Conservation (phyloP, 2,329 filamentous ascomycete genomes). For the Aaosphaeria arxii region DNA sequence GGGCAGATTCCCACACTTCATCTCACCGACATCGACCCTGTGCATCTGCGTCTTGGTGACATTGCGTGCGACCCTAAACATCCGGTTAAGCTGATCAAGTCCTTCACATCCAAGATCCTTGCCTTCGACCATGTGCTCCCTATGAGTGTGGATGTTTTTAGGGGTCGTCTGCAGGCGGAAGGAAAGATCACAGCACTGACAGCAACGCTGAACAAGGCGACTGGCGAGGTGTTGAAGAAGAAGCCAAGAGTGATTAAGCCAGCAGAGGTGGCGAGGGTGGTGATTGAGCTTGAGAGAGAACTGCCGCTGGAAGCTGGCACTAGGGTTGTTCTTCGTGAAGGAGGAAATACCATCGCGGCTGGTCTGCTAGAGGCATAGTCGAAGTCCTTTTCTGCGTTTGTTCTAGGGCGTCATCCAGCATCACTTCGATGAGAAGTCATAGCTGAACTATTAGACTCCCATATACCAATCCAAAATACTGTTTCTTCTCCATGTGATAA, state of each 20-base stretch:
- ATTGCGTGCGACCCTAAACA: constrained; percentile 71
- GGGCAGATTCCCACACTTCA: constrained; percentile 87
- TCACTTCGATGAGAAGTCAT: too few species aligned
- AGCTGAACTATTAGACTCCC: too few species aligned
- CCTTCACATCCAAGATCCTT: constrained; percentile 78
- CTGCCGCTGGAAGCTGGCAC: constrained; percentile 78
- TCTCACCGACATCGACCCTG: constrained; percentile 77
- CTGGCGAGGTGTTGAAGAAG: constrained; percentile 74
- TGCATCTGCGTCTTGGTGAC: constrained; percentile 75
- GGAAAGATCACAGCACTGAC: constrained; percentile 71
- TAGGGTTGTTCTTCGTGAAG: constrained; percentile 75
- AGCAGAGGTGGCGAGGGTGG: constrained; percentile 71
- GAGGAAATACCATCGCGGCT: constrained; percentile 82
- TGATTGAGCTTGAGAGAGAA: constrained; percentile 69
- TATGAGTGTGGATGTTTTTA: constrained; percentile 84
- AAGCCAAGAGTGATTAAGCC: constrained; percentile 81
- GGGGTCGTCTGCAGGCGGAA: constrained; percentile 75
- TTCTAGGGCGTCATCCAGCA: too few species aligned
- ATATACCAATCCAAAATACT: too few species aligned
- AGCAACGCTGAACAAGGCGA: constrained; percentile 74
- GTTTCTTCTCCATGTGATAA: too few species aligned
- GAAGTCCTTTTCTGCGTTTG: neutral
- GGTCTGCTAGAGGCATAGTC: constrained; percentile 66
- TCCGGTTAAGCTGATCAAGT: constrained; percentile 68
- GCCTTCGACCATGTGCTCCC: constrained; percentile 89